Base-by-base conservation (phyloP, 371 early-diverging fungal species). In the Smittium culicis region DNA sequence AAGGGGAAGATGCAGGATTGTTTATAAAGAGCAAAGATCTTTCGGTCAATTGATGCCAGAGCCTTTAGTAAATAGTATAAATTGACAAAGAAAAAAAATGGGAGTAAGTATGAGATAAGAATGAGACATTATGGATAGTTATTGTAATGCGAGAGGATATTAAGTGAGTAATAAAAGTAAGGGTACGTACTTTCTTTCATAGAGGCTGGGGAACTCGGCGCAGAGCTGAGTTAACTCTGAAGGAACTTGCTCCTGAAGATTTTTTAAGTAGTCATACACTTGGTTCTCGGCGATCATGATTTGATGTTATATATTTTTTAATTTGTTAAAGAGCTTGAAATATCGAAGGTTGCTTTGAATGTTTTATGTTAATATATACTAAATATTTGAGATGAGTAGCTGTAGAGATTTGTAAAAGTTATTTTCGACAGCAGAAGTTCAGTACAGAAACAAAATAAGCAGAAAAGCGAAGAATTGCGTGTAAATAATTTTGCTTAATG, bases 1-100 rank as follows among this genome's bases (percentile, higher is more conserved):
- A 85, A 16, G 88, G 83, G 57, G 82, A 84, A 20, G 96, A 86
- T 35, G 80, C 81, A n/a, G 92, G 88, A 2, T 74, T 45, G 64
- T 85, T 80, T 66, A 90, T 82, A 72, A 95, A 92, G 35, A 83
- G 82, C 67, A 90, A 81, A 2, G 94, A 79, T 35, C 77, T 75
- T 60, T 85, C 66, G 29, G 97, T 96, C 69, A 98, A 82, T 74
- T 98, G 98, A 78, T 98, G 98, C 96, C 96, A 98, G 61, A 97
- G 81, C 76, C 96, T 94, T n/a, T 70, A 35, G 61, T 11, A 1
- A 66, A 0, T 11, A 29, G 34, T 29, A 45, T 33, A 32, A 32
- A 64, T 3, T 57, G 27, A 29, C 30, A 66, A 61, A 31, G 16
- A 57, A 34, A 61, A 20, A 70, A 56, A 20, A 57, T 0, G 24